Percentiles rank a stretch among this genome's conserved stretches.
These are phyloP conservation scores for Verticillium tricorpus DNA, from an alignment of 2,329 filamentous ascomycete species.

Conservation along the genomic window DNA sequence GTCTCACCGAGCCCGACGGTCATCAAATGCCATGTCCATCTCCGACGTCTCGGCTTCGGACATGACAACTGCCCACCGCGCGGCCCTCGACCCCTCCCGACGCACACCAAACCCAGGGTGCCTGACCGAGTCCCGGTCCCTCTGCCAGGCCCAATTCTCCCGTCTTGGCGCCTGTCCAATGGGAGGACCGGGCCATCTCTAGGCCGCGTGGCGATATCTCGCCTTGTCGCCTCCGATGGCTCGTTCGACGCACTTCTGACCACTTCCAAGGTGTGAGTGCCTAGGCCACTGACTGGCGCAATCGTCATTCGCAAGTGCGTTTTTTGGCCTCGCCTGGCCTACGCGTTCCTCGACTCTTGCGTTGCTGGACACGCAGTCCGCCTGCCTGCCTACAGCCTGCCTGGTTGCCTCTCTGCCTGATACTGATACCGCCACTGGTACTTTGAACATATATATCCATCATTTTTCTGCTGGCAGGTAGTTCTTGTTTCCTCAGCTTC, in stretches of 20 bases:
- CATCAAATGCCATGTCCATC: neutral
- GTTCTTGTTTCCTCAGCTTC: neutral
- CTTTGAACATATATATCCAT: neutral
- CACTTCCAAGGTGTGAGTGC: constrained; percentile 5
- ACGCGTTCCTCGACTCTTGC: neutral
- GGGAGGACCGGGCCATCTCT: constrained; percentile 2
- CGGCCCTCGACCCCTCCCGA: neutral
- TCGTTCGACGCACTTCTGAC: constrained; percentile 11
- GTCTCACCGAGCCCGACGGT: neutral
- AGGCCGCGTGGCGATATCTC: constrained; percentile 13
- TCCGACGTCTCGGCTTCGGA: neutral
- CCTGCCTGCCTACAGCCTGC: neutral
- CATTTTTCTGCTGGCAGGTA: neutral
- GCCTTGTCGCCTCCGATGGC: constrained; percentile 6
- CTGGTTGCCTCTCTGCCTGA: neutral
- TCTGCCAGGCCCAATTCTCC: neutral
- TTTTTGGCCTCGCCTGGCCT: neutral
- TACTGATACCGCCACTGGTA: neutral
- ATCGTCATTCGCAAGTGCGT: neutral
- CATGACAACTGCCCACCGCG: neutral
- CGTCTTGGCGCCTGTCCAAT: constrained; percentile 8
- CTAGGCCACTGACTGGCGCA: neutral
- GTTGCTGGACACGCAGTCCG: neutral
- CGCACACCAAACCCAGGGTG: neutral
- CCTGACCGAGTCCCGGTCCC: neutral